Evolutionary conservation across 345 rosid species (phyloP), one percentile per base, ranked within the genome.

Genomic region (Corchorus capsularis): DNA sequence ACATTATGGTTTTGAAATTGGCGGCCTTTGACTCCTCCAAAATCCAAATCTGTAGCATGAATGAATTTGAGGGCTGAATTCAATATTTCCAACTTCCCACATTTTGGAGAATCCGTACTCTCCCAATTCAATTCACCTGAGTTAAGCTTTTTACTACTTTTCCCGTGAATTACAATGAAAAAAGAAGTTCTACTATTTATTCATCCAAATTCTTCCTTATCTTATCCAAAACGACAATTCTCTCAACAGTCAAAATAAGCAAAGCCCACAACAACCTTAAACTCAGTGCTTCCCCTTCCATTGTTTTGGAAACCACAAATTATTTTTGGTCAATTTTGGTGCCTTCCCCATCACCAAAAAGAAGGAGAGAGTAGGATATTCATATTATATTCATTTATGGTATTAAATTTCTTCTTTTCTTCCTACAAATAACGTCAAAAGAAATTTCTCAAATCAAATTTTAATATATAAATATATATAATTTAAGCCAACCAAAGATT

Each of bases 251-350:
- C 60, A 20, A 7, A 27, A 45, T 1, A 6, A 54, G 1, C 43
- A 1, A 39, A 39, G 2, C 43, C 43, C 9, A 45, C 60, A 45
- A 14, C 32, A 35, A 11, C 47, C 15, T 53, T 57, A n/a, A 27
- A 41, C 52, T 35, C 53, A 2, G 13, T 59, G 1, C 19, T 4
- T 19, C 50, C 50, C 12, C 70, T 17, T 70, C 73, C 57, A 55
- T 49, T 34, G 63, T 46, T n/a, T 72, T 64, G 50, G 69, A 71
- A 37, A 19, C 4, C 3, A 47, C 39, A 17, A 14, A 55, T 2
- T 0, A 1, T 14, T 39, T 39, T 3, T n/a, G 71, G 84, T 81
- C 82, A 76, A 78, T 50, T 56, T 69, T 46, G 82, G 75, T 49
- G 80, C 65, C 83, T 63, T 19, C 66, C 27, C 8, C 27, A 27